Conservation (phyloP, 2,329 filamentous ascomycete genomes). For the Colletotrichum sp. region DNA sequence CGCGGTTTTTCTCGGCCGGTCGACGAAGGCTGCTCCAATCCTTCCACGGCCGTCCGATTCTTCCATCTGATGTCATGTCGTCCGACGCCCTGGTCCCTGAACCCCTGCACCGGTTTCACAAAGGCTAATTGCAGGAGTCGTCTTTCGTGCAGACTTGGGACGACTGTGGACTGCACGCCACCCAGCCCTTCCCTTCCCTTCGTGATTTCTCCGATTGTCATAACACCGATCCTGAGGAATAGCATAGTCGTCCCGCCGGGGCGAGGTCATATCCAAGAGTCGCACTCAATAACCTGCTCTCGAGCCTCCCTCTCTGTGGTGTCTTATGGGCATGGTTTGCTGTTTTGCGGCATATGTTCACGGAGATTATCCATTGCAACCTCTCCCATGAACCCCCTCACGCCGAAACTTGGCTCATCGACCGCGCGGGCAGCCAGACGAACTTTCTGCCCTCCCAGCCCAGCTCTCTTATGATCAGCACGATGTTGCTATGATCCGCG, state of each 20-base stretch:
- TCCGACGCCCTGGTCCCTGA: not conserved
- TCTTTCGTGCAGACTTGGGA: slow-evolving; percentile 14
- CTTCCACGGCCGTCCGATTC: not conserved
- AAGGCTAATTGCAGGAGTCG: slow-evolving; percentile 19
- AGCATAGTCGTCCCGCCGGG: not conserved
- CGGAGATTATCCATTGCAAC: not conserved
- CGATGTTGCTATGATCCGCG: slow-evolving; percentile 2
- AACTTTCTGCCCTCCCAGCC: not conserved
- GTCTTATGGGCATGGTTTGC: not conserved
- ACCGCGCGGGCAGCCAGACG: not conserved
- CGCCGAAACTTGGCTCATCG: not conserved
- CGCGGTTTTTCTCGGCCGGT: slow-evolving; percentile 1
- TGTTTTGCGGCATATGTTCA: not conserved
- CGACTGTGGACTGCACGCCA: not conserved
- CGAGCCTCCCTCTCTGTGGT: not conserved
- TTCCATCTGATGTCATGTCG: slow-evolving; percentile 17
- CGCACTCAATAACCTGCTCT: not conserved
- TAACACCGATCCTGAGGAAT: not conserved
- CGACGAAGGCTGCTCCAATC: not conserved
- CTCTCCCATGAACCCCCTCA: not conserved
- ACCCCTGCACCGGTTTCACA: slow-evolving; percentile 10
- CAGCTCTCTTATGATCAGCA: not conserved
- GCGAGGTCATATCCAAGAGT: not conserved
- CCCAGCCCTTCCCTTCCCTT: not conserved
- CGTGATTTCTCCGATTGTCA: not conserved